phyloP scores from a whole-genome alignment of 805 yeast species.

The Metschnikowia santaceciliae region DNA sequence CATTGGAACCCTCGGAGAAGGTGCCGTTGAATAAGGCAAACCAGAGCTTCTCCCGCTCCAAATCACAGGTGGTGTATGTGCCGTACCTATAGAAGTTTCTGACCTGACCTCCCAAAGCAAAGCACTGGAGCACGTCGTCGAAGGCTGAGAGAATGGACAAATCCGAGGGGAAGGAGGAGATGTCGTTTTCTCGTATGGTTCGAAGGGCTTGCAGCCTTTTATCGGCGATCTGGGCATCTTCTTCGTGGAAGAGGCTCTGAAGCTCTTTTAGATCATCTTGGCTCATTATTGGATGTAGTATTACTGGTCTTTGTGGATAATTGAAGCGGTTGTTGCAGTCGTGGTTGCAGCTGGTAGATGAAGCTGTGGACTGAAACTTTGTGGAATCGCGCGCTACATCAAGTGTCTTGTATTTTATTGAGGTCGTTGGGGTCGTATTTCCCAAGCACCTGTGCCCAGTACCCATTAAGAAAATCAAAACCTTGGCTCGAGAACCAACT shows the following conservation, averaged over 20 bases:
- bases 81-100: conserved; percentile 84
- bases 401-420: background rate
- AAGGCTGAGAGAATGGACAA: conserved; percentile 62
- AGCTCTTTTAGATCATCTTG: conserved; percentile 12
- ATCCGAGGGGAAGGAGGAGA: conserved; percentile 29
- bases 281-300: background rate
- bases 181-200: conserved; percentile 15
- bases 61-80: conserved; percentile 64
- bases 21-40: conserved; percentile 66
- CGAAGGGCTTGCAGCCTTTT: conserved; percentile 13
- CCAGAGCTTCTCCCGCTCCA: conserved; percentile 69
- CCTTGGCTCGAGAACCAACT: conserved; percentile 59
- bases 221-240: conserved; percentile 13
- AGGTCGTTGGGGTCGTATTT: background rate
- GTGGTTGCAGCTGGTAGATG: too few relatives aligned
- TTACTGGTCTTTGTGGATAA: background rate
- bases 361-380: background rate
- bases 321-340: background rate
- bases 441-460: background rate
- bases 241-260: conserved; percentile 10
- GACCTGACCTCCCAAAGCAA: conserved; percentile 86
- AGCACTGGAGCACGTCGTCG: conserved; percentile 82
- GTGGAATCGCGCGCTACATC: background rate
- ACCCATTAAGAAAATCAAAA: background rate
- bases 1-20: conserved; percentile 20